These are phyloP conservation scores for Rugonectria rugulosa DNA, from an alignment of 2,329 filamentous ascomycete species.

Conservation along the genomic window DNA sequence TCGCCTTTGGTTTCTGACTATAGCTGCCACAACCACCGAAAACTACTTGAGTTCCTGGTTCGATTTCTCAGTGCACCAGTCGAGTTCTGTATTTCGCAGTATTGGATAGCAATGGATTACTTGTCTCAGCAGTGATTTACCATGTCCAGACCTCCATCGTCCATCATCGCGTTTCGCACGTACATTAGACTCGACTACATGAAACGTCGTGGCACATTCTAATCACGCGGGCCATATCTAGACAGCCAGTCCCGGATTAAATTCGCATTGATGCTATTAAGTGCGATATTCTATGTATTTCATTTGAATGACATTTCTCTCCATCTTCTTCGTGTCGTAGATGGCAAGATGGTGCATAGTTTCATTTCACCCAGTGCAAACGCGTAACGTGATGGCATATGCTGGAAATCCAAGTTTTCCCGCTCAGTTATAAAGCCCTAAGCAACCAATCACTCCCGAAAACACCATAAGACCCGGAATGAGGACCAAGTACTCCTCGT, in stretches of 20 bases:
- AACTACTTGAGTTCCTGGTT: too few species aligned
- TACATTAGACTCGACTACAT: too few species aligned
- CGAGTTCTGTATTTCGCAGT: too few species aligned
- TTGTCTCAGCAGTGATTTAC: too few species aligned
- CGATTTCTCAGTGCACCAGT: too few species aligned
- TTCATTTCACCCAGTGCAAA: conserved; percentile 25
- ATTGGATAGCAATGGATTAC: too few species aligned
- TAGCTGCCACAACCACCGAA: too few species aligned
- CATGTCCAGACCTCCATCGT: too few species aligned
- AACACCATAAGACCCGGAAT: conserved; percentile 26
- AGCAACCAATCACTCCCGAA: conserved; percentile 35
- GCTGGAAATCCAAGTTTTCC: conserved; percentile 33
- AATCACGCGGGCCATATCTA: not conserved
- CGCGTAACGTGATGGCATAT: conserved; percentile 18
- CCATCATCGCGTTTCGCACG: too few species aligned
- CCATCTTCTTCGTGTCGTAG: conserved; percentile 29
- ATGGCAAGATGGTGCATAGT: conserved; percentile 31
- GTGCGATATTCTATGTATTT: conserved; percentile 11
- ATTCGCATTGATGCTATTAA: conserved; percentile 8
- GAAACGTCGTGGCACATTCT: too few species aligned
- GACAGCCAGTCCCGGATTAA: not conserved
- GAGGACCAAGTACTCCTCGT: conserved; percentile 23
- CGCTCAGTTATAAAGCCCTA: conserved; percentile 28
- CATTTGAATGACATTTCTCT: conserved; percentile 15
- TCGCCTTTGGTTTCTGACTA: too few species aligned